Evolutionary conservation across 192 early-diverging fungal genomes (phyloP), one percentile per base, ranked within the genome.

Genomic region (Backusella macrospora): DNA sequence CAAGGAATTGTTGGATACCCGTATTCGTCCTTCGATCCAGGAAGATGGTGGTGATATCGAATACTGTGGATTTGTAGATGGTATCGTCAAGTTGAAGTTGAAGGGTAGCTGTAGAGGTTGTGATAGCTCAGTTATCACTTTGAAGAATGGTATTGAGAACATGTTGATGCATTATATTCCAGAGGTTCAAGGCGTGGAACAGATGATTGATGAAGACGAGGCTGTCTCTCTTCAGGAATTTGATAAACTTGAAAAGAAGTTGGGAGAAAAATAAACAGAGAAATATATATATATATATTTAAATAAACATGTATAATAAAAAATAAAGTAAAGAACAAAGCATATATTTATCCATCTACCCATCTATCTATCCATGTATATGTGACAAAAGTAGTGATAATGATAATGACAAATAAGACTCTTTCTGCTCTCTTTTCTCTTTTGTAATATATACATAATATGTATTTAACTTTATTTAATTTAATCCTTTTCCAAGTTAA

Each of bases 141-240:
- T 99, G 34, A 99, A 98, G 87, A 98, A 98, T 76, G 98, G 98
- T 0, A 98, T 99, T 55, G 98, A 99, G 80, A 98, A 96, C 65
- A 99, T 99, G 98, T 83, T 99, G 70, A 96, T 94, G 89, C 96
- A 99, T 80, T 99, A 99, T 71, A 90, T 99, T 71, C 96, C 97
- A 0, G 98, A 99, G 72, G 95, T 99, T 18, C 86, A 90, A 6
- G 73, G 85, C 6, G 92, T 96, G 0, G 95, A 96, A 73, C 95
- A 98, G 75, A 93, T 94, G 2, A 85, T 92, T 72, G 96, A 98
- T 77, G 94, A 92, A 65, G 81, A 90, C 26, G 98, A 99, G 34
- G 76, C 78, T 1, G 82, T 96, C 71, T 88, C 92, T 0, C 77
- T 90, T 45, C 82, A 90, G 46, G 98, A 99, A 80, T 98, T 99